Conservation (phyloP, 1,139 yeast genomes). For the Pichia sp. region DNA sequence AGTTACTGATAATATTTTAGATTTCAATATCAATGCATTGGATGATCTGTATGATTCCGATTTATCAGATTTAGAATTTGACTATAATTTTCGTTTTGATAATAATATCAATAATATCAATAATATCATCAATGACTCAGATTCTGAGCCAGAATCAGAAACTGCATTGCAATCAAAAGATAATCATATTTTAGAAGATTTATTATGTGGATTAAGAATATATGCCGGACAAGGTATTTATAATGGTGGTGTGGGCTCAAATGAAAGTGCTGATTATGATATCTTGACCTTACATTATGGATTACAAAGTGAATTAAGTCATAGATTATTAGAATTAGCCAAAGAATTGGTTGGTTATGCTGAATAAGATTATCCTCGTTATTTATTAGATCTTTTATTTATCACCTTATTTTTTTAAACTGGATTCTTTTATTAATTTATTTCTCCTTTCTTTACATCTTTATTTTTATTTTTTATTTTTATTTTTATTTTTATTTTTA, state of each 20-base stretch:
- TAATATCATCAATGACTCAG: background rate
- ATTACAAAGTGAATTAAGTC: conserved; percentile 26
- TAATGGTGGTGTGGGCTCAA: conserved; percentile 1
- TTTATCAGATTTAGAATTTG: background rate
- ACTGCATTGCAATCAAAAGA: background rate
- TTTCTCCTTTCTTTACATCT: background rate
- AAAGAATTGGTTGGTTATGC: conserved; percentile 25
- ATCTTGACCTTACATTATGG: conserved; percentile 22
- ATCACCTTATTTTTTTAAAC: background rate
- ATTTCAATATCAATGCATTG: background rate
- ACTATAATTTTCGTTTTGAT: background rate
- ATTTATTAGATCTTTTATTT: background rate
- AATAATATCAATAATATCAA: background rate
- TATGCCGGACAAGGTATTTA: conserved; percentile 12
- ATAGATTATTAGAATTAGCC: conserved; percentile 23
- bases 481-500: background rate
- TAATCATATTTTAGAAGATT: conserved; percentile 12
- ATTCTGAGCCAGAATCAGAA: background rate
- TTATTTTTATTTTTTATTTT: too few species aligned
- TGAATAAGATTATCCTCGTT: background rate
- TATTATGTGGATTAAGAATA: conserved; percentile 13
- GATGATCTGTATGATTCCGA: background rate
- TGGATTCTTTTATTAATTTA: too few species aligned
- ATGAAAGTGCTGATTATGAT: conserved; percentile 18
- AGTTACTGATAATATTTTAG: background rate